Percentiles rank a stretch among this genome's conserved stretches.
Evolutionary conservation across 139 green algal species (phyloP).

Genomic region (Micractinium conductrix): DNA sequence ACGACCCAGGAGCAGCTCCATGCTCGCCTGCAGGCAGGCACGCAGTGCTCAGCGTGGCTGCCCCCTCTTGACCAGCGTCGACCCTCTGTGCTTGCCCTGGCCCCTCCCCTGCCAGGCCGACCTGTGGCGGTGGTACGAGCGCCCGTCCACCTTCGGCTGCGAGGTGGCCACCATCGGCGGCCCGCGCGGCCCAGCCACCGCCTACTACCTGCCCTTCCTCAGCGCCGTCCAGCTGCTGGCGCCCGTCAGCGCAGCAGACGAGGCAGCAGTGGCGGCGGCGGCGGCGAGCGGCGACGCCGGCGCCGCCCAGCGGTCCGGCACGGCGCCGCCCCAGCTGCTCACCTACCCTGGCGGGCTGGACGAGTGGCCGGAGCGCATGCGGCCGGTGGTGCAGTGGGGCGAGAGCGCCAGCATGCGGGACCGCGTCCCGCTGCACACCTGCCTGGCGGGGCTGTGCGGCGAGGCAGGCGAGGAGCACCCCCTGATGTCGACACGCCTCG

Average conservation of each 20-base stretch:
- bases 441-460: slow-evolving; percentile 57
- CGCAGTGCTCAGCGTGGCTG: background rate
- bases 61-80: too few species aligned
- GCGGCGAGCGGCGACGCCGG: background rate
- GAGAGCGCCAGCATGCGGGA: slow-evolving; percentile 75
- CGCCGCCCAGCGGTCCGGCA: background rate
- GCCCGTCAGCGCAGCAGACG: background rate
- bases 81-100: too few species aligned
- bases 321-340: background rate
- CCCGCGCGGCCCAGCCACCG: slow-evolving; percentile 60
- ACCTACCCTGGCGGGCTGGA: slow-evolving; percentile 44
- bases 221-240: slow-evolving; percentile 80
- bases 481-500: slow-evolving; percentile 53
- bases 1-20: too few species aligned
- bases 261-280: background rate
- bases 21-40: too few species aligned
- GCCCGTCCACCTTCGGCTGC: slow-evolving; percentile 57
- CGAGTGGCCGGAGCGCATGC: slow-evolving; percentile 72
- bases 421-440: slow-evolving; percentile 66
- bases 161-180: slow-evolving; percentile 55
- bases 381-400: slow-evolving; percentile 68
- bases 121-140: slow-evolving; percentile 69
- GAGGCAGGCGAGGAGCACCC: slow-evolving; percentile 15
- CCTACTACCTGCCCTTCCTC: slow-evolving; percentile 84
- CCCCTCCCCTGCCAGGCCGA: too few species aligned